phyloP scores from a whole-genome alignment of 768 basidiomycete species.

The Auriscalpium orientale region DNA sequence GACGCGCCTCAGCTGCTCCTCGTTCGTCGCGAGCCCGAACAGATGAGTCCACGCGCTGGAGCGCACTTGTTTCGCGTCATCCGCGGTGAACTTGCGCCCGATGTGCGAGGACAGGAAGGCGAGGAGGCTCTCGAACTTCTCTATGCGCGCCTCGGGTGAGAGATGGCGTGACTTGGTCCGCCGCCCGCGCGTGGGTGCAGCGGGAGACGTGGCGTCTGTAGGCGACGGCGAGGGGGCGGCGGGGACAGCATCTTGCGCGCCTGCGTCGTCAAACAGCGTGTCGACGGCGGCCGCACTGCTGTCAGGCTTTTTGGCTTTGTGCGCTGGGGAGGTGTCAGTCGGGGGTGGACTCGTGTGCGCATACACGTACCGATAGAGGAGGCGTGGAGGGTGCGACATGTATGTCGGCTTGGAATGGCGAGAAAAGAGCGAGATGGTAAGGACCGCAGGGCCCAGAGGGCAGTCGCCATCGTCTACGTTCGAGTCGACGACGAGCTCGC shows the following conservation, averaged over 20 bases:
- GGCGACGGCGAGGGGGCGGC: too few relatives aligned
- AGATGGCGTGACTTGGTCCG: background rate
- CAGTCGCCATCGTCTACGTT: background rate
- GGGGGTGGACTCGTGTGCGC: background rate
- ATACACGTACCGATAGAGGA: background rate
- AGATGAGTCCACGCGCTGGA: slow-evolving; percentile 12
- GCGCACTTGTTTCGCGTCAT: slow-evolving; percentile 4
- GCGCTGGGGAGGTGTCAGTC: background rate
- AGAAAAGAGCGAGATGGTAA: background rate
- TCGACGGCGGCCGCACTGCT: background rate
- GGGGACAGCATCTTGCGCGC: background rate
- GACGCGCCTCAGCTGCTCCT: slow-evolving; percentile 6
- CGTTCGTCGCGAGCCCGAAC: slow-evolving; percentile 10
- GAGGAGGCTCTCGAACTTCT: slow-evolving; percentile 5
- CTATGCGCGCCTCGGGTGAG: background rate
- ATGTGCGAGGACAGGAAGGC: slow-evolving; percentile 5
- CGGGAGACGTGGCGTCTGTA: too few relatives aligned
- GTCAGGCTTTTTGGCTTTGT: background rate
- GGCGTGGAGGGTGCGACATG: background rate
- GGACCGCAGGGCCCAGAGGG: background rate
- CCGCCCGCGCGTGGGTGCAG: too few relatives aligned
- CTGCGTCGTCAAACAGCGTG: background rate
- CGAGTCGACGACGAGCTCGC: background rate
- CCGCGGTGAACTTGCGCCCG: background rate
- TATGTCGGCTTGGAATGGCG: background rate